These are phyloP conservation scores for Harringtonia lauricola DNA, from an alignment of 2,329 filamentous ascomycete species.

Conservation along the genomic window DNA sequence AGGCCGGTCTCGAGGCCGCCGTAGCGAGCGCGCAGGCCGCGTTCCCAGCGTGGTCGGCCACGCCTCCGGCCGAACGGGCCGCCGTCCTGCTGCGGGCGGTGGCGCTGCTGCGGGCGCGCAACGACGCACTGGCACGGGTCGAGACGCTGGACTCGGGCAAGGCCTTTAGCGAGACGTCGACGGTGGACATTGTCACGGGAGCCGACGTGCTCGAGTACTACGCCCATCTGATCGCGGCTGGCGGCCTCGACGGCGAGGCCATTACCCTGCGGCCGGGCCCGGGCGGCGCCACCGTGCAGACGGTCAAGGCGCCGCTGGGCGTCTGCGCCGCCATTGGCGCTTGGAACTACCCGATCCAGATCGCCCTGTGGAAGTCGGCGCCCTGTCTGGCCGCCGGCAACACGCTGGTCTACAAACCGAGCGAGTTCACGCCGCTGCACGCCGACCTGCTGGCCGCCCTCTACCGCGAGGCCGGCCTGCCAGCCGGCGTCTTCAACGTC, in stretches of 20 bases:
- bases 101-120: slow-evolving; percentile 59
- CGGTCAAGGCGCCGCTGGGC: slow-evolving; percentile 23
- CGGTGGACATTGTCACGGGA: slow-evolving; percentile 57
- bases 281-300: slow-evolving; percentile 31
- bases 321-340: slow-evolving; percentile 23
- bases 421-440: slow-evolving; percentile 29
- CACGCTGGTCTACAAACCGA: slow-evolving; percentile 31
- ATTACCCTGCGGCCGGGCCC: slow-evolving; percentile 25
- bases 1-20: slow-evolving; percentile 52
- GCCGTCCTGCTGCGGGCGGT: slow-evolving; percentile 65
- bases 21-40: slow-evolving; percentile 59
- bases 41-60: slow-evolving; percentile 67
- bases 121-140: slow-evolving; percentile 66
- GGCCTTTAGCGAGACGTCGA: slow-evolving; percentile 71
- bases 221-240: slow-evolving; percentile 20
- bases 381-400: slow-evolving; percentile 33
- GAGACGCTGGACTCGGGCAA: slow-evolving; percentile 85
- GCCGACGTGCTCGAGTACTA: slow-evolving; percentile 28
- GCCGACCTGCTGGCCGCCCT: slow-evolving; percentile 24
- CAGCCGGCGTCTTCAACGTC: slow-evolving; percentile 30
- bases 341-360: slow-evolving; percentile 28
- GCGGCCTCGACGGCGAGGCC: slow-evolving; percentile 20
- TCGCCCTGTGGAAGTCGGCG: slow-evolving; percentile 26
- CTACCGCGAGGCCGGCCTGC: slow-evolving; percentile 30
- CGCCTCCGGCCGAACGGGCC: slow-evolving; percentile 55